Evolutionary conservation across 1,284 basidiomycete genomes (phyloP), one percentile per base, ranked within the genome.

Genomic region (Ceratobasidium sp.): DNA sequence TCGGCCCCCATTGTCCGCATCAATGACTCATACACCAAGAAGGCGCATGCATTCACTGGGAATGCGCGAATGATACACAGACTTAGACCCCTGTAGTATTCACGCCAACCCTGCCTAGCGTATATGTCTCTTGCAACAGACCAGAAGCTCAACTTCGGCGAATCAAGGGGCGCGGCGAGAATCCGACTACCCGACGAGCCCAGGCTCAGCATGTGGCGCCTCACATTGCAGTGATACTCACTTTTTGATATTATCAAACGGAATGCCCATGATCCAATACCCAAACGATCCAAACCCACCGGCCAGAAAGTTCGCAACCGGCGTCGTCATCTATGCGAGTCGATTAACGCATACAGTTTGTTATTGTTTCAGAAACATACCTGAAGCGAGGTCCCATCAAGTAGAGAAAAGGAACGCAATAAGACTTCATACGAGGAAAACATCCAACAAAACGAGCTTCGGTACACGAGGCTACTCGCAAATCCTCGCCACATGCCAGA

Each of bases 191-290:
- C 27, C 22, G 40, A 50, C 32, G 35, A 55, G 68, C 68, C 45
- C 17, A 42, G 52, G 12, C 20, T 67, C n/a, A 71, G 60, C 69
- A 29, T 60, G 32, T 67, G 58, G 47, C 65, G 43, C 60, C 7
- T 8, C 25, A 6, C 7, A 25, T 50, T n/a, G 47, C 47, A 25
- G n/a, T 50, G 12, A 65, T 53, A 76, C 80, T 73, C 74, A 89
- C 89, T 90, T 91, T 78, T 93, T 93, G 71, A 91, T 80, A 74
- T 89, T 90, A 77, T 93, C 91, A 31, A 87, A 85, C 0, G 90
- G 89, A 55, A 91, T 90, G 20, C 85, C 89, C 79, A 87, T 85
- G 20, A 84, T 79, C 87, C 87, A 89, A 77, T 83, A 89, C 12
- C 80, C 81, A 73, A 88, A 86, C 8, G 86, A 83, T 27, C 79